phyloP scores from a whole-genome alignment of 331 rosid genomes.

The Quercus phellos region DNA sequence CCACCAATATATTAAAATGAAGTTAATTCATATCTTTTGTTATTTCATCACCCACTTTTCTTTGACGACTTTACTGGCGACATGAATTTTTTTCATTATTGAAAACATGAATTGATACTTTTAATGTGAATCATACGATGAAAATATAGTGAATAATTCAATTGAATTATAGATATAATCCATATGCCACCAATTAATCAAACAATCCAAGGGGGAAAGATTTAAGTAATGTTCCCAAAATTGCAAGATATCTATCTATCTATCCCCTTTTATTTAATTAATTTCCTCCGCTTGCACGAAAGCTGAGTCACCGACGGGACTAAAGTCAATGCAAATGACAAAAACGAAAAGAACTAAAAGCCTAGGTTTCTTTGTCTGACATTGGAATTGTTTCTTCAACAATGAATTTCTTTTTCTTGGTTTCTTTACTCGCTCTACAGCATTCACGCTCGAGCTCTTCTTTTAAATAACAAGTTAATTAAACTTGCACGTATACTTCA shows the following conservation, averaged over 20 bases:
- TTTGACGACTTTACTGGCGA: neutral
- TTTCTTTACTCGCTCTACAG: neutral
- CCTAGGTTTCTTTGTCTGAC: neutral
- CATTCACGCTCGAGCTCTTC: conserved; percentile 13
- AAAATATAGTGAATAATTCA: neutral
- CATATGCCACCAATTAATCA: neutral
- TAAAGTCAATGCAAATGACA: conserved; percentile 37
- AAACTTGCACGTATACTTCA: conserved; percentile 21
- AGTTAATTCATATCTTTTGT: neutral
- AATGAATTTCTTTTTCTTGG: neutral
- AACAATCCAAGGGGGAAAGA: neutral
- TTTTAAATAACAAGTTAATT: conserved; percentile 26
- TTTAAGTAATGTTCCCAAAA: neutral
- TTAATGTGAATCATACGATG: neutral
- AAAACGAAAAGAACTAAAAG: conserved; percentile 1
- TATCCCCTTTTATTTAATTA: neutral
- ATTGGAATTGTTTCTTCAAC: neutral
- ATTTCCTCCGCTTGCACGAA: conserved; percentile 6
- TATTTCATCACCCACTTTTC: neutral
- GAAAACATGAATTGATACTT: neutral
- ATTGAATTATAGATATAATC: neutral
- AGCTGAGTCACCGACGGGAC: conserved; percentile 26
- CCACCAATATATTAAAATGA: too few relatives aligned
- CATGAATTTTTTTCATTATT: neutral
- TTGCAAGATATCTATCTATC: neutral